These are phyloP conservation scores for Lachnum nothofagi DNA, from an alignment of 2,329 filamentous ascomycete genomes.

Conservation along the genomic window DNA sequence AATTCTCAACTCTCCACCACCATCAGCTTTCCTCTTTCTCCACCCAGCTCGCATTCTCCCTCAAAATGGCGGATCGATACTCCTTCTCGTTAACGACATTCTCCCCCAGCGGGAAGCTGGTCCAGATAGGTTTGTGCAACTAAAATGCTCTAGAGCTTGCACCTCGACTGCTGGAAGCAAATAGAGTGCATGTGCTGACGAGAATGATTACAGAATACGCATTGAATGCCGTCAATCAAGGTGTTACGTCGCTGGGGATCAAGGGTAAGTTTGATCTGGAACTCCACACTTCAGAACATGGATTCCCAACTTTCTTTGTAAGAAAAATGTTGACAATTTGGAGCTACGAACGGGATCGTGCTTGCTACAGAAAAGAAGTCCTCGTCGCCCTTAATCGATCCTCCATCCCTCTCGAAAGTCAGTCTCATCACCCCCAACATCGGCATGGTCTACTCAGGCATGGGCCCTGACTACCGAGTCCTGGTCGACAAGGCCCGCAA, in stretches of 20 bases:
- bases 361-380: slow-evolving; percentile 99
- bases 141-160: slow-evolving; percentile 6
- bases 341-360: slow-evolving; percentile 97
- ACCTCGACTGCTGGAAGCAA: slow-evolving; percentile 12
- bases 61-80: slow-evolving; percentile 97
- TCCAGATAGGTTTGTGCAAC: slow-evolving; percentile 75
- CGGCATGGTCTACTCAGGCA: slow-evolving; percentile 98
- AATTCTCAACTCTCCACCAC: slow-evolving; percentile 6
- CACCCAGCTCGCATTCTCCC: too few species aligned
- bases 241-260: slow-evolving; percentile 95
- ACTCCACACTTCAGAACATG: not conserved
- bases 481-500: slow-evolving; percentile 97
- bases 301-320: too few species aligned
- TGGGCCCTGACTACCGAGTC: slow-evolving; percentile 97
- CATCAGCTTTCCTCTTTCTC: slow-evolving; percentile 4
- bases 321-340: slow-evolving; percentile 7
- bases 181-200: slow-evolving; percentile 16
- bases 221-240: slow-evolving; percentile 97
- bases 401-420: slow-evolving; percentile 92
- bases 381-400: slow-evolving; percentile 92
- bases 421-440: slow-evolving; percentile 98
- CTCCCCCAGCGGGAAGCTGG: slow-evolving; percentile 98
- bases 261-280: slow-evolving; percentile 61
- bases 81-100: slow-evolving; percentile 99
- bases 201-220: slow-evolving; percentile 75